These are phyloP conservation scores for Solanum corneliomulleri DNA, from an alignment of 257 asterid genomes.

Conservation along the genomic window DNA sequence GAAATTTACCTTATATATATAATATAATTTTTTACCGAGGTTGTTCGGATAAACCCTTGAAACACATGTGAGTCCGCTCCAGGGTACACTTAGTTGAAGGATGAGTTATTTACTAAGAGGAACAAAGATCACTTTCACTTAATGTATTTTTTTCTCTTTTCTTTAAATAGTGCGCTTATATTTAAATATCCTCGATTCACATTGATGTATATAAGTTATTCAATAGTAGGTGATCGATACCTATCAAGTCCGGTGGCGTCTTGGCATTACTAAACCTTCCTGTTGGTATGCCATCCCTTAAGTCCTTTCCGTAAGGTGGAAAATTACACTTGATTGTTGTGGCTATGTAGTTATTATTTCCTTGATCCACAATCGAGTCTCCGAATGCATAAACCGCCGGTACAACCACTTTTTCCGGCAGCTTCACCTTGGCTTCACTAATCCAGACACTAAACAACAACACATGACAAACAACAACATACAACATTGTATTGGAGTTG, in stretches of 20 bases:
- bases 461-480: background rate
- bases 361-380: constrained; percentile 54
- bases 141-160: background rate
- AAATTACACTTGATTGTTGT: constrained; percentile 30
- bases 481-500: background rate
- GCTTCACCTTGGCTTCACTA: constrained; percentile 3
- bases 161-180: background rate
- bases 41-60: too few relatives aligned
- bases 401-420: constrained; percentile 8
- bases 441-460: background rate
- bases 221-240: constrained; percentile 1
- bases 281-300: constrained; percentile 42
- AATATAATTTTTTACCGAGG: too few relatives aligned
- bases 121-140: background rate
- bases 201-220: background rate
- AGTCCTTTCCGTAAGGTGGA: constrained; percentile 57
- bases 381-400: constrained; percentile 48
- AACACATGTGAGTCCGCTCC: too few relatives aligned
- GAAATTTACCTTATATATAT: too few relatives aligned
- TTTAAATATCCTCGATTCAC: background rate
- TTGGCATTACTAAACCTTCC: constrained; percentile 54
- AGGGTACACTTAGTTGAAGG: background rate
- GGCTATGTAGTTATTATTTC: constrained; percentile 35
- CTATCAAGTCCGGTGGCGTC: constrained; percentile 48
- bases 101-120: background rate